A percentile compares a stretch with the other conserved stretches of the same genome.
phyloP scores from a whole-genome alignment of 1,284 basidiomycete species.

The Trichosporon sp. region DNA sequence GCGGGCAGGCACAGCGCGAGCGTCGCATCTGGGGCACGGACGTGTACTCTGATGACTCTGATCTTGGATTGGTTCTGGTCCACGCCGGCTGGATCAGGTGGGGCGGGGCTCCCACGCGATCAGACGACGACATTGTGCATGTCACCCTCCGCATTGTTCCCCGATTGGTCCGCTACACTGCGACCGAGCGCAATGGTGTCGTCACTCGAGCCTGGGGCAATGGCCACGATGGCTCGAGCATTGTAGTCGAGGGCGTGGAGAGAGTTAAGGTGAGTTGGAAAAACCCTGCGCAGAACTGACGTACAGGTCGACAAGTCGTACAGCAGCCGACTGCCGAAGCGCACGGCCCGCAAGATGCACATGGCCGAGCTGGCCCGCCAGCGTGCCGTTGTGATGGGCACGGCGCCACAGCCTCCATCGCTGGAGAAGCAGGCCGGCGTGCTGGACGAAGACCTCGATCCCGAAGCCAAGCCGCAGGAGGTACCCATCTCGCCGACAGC shows the following conservation, averaged over 20 bases:
- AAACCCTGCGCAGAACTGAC: not conserved
- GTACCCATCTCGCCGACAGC: not conserved
- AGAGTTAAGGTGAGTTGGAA: constrained; percentile 43
- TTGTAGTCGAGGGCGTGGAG: constrained; percentile 52
- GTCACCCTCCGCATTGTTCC: constrained; percentile 53
- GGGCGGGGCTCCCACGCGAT: constrained; percentile 14
- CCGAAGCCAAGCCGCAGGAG: not conserved
- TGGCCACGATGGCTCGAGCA: constrained; percentile 54
- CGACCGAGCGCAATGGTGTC: constrained; percentile 51
- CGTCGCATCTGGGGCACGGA: constrained; percentile 55
- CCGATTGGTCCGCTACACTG: constrained; percentile 52
- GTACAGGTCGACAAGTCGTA: constrained; percentile 23
- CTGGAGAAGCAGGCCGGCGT: constrained; percentile 9
- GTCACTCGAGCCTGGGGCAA: constrained; percentile 54
- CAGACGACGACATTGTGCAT: constrained; percentile 40
- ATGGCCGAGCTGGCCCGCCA: constrained; percentile 19
- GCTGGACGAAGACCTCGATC: constrained; percentile 19
- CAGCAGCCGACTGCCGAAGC: constrained; percentile 11
- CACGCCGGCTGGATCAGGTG: constrained; percentile 54
- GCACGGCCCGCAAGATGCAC: constrained; percentile 19
- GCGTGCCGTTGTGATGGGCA: not conserved
- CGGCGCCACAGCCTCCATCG: constrained; percentile 1
- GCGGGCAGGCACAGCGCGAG: constrained; percentile 17
- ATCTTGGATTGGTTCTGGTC: constrained; percentile 52
- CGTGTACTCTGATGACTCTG: constrained; percentile 58